Evolutionary conservation across 2,329 filamentous ascomycete genomes (phyloP).

Genomic region (Clonostachys sp.): DNA sequence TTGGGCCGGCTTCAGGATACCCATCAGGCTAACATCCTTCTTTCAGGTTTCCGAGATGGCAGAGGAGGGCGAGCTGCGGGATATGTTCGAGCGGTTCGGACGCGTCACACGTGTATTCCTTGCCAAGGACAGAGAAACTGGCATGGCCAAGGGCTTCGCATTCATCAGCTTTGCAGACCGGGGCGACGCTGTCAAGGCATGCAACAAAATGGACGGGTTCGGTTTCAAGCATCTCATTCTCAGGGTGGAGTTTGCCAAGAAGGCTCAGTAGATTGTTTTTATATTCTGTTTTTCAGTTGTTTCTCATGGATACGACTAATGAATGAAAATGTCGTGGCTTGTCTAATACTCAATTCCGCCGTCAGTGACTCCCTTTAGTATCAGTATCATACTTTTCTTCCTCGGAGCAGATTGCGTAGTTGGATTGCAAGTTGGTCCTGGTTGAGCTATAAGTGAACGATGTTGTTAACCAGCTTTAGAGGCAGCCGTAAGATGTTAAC

Average conservation of each 20-base stretch:
- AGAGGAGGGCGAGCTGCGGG: conserved; percentile 89
- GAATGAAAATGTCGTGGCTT: no score
- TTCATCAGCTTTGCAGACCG: conserved; percentile 97
- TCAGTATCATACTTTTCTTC: no score
- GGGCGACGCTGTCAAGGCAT: conserved; percentile 83
- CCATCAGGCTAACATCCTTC: conserved; percentile 16
- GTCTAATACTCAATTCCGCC: no score
- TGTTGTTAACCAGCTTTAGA: no score
- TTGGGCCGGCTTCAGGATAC: not conserved
- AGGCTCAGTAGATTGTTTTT: conserved; percentile 35
- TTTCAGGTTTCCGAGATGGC: conserved; percentile 88
- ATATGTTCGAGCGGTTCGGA: conserved; percentile 97
- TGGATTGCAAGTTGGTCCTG: no score
- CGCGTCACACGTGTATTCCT: conserved; percentile 96
- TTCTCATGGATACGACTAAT: no score
- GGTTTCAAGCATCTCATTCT: conserved; percentile 86
- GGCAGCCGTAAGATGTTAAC: no score
- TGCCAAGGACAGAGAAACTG: conserved; percentile 95
- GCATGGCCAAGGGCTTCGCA: conserved; percentile 94
- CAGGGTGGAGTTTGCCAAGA: conserved; percentile 84
- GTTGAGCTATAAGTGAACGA: no score
- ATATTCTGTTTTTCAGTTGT: no score
- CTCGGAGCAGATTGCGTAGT: no score
- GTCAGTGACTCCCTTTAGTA: no score
- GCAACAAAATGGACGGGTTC: conserved; percentile 96